Percentiles rank a stretch among this genome's conserved stretches.
Evolutionary conservation across 192 early-diverging fungal species (phyloP).

Genomic region (Phlyctochytrium planicorne): DNA sequence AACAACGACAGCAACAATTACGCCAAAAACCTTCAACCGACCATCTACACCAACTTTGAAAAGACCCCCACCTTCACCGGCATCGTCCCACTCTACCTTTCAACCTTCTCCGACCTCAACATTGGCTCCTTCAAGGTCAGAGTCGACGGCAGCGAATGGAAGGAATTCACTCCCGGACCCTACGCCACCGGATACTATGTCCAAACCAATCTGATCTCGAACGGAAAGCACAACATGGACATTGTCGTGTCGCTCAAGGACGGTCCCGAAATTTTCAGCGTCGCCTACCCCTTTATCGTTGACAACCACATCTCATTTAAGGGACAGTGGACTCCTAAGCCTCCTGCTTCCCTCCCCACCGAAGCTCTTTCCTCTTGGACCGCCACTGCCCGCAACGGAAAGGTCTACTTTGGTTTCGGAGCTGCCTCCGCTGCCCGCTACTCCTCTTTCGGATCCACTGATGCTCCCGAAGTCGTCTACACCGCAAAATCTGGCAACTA

Average conservation of each 20-base stretch:
- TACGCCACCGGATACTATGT: too few species aligned
- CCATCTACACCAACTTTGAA: background rate
- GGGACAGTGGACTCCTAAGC: background rate
- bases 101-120: background rate
- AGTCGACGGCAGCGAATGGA: background rate
- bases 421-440: background rate
- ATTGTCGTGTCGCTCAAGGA: background rate
- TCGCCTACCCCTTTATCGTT: background rate
- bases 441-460: background rate
- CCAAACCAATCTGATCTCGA: background rate
- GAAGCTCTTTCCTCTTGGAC: background rate
- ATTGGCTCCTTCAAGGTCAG: background rate
- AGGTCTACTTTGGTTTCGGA: background rate
- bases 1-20: background rate
- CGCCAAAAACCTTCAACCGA: background rate
- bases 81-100: background rate
- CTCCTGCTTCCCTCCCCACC: background rate
- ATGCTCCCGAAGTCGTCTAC: background rate
- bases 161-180: background rate
- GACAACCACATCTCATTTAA: background rate
- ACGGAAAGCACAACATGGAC: background rate
- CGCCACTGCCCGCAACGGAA: background rate
- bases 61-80: background rate
- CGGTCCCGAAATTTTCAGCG: background rate
- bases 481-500: background rate